phyloP scores from a whole-genome alignment of 2,329 filamentous ascomycete genomes.

The Penicillium crustosum region DNA sequence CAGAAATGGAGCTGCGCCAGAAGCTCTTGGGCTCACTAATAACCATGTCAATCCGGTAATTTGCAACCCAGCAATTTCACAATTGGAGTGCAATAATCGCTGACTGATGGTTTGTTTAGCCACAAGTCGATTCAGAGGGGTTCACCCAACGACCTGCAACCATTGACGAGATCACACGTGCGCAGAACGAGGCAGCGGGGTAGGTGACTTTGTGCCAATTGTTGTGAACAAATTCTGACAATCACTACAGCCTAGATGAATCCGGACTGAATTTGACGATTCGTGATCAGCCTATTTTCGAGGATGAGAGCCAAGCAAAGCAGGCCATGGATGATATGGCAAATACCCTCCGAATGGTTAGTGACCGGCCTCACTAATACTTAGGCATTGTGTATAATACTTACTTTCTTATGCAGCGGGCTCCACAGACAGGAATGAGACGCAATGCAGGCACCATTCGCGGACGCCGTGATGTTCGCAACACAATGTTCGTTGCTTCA shows the following conservation, averaged over 20 bases:
- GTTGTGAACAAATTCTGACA: conserved; percentile 16
- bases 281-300: conserved; percentile 50
- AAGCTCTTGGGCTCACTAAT: conserved; percentile 21
- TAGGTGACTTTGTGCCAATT: conserved; percentile 21
- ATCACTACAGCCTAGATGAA: conserved; percentile 40
- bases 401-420: conserved; percentile 39
- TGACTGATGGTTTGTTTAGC: conserved; percentile 20
- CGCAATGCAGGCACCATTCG: conserved; percentile 74
- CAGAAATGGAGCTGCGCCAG: conserved; percentile 33
- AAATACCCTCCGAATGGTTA: conserved; percentile 48
- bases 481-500: conserved; percentile 77
- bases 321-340: conserved; percentile 51
- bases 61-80: conserved; percentile 10
- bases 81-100: neutral
- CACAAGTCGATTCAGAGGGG: conserved; percentile 42
- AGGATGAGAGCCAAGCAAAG: conserved; percentile 52
- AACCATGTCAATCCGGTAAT: conserved; percentile 24
- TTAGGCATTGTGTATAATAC: neutral
- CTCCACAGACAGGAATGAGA: conserved; percentile 55
- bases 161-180: conserved; percentile 46
- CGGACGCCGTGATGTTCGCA: conserved; percentile 85
- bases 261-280: conserved; percentile 49
- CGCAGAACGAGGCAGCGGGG: conserved; percentile 47
- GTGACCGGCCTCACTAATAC: conserved; percentile 14
- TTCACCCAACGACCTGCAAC: conserved; percentile 42